Evolutionary conservation across 1,284 basidiomycete genomes (phyloP).

Genomic region (Anthracocystis walkeri): DNA sequence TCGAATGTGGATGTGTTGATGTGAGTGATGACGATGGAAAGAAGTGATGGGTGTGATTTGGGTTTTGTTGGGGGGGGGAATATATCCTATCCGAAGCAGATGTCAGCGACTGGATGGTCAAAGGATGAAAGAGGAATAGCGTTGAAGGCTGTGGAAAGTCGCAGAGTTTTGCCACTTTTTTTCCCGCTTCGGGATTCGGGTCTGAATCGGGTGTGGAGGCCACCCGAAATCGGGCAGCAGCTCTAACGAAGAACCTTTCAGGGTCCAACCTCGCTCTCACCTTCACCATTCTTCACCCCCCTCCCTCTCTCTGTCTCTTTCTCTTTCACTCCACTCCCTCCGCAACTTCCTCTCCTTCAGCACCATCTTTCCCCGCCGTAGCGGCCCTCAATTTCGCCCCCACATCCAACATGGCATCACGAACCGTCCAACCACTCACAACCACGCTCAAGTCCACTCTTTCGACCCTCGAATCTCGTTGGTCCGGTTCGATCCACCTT

Average conservation of each 20-base stretch:
- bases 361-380: too few relatives aligned
- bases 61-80: too few relatives aligned
- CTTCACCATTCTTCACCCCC: too few relatives aligned
- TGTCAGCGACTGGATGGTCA: background rate
- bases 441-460: conserved; percentile 2
- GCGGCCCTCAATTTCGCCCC: too few relatives aligned
- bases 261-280: conserved; percentile 14
- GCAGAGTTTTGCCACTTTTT: conserved; percentile 16
- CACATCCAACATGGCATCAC: background rate
- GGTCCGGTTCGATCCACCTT: conserved; percentile 30
- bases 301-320: background rate
- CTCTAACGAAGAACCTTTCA: background rate
- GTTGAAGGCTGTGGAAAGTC: conserved; percentile 24
- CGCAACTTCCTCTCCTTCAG: background rate
- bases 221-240: conserved; percentile 9
- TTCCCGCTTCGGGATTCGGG: conserved; percentile 17
- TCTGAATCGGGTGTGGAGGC: conserved; percentile 37
- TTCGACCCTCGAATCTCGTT: conserved; percentile 13
- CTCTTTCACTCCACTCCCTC: background rate
- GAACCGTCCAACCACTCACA: conserved; percentile 1
- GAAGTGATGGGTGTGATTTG: too few relatives aligned
- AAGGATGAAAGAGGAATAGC: conserved; percentile 13
- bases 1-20: background rate
- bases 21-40: background rate
- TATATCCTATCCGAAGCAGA: background rate